Conservation (phyloP, 352 stramenopile species). For the Phytophthora foliorum region DNA sequence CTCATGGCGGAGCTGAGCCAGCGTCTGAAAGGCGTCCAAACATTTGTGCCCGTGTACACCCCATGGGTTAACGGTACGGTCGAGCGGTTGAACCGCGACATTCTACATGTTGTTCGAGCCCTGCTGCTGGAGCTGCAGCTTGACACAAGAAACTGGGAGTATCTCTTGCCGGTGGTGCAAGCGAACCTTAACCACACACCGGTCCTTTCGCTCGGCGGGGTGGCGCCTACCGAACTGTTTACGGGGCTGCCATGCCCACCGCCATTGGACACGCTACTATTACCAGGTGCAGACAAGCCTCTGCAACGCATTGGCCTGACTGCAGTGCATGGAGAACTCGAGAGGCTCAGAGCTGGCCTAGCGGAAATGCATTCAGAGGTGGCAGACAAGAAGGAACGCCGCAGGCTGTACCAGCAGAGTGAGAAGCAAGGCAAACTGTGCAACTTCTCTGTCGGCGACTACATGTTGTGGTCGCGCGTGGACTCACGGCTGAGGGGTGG, state of each 20-base stretch:
- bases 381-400: conserved; percentile 13
- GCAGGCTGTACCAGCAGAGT: conserved; percentile 7
- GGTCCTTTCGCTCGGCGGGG: conserved; percentile 1
- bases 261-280: background rate
- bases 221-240: conserved; percentile 17
- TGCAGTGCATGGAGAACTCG: background rate
- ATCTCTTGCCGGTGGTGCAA: conserved; percentile 25
- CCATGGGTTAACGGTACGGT: conserved; percentile 24
- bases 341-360: background rate
- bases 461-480: conserved; percentile 27
- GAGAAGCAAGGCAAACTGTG: conserved; percentile 11
- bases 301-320: background rate
- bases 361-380: conserved; percentile 6
- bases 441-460: conserved; percentile 28
- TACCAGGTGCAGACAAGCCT: conserved; percentile 7
- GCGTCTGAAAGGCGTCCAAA: conserved; percentile 9
- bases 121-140: conserved; percentile 20
- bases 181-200: conserved; percentile 26
- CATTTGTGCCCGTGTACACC: conserved; percentile 14
- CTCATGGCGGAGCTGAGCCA: conserved; percentile 27
- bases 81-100: conserved; percentile 26
- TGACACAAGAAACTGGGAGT: conserved; percentile 16
- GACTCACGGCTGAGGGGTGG: conserved; percentile 7
- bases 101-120: conserved; percentile 23
- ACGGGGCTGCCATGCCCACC: conserved; percentile 17